Percentiles rank a stretch among this genome's conserved stretches.
Conservation (phyloP, 1,139 yeast genomes). For the Saccharomycopsis phalli region DNA sequence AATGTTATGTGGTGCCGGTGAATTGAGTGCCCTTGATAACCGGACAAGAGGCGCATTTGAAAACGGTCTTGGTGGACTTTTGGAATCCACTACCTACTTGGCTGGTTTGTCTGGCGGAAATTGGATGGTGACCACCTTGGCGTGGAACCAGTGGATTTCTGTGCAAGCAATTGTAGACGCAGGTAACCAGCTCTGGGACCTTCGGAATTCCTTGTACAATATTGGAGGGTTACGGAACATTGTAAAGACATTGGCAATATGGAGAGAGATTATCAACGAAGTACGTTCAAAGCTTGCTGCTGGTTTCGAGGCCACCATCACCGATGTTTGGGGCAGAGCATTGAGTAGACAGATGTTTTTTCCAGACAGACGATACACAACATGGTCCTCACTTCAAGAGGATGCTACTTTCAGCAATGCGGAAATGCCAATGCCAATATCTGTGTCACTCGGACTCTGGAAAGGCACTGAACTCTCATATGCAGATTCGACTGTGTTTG, state of each 20-base stretch:
- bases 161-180: slow-evolving; percentile 42
- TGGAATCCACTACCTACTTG: slow-evolving; percentile 52
- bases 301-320: slow-evolving; percentile 65
- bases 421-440: slow-evolving; percentile 51
- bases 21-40: slow-evolving; percentile 70
- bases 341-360: slow-evolving; percentile 55
- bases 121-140: slow-evolving; percentile 62
- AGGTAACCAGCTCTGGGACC: slow-evolving; percentile 44
- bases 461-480: slow-evolving; percentile 35
- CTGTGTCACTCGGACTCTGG: slow-evolving; percentile 48
- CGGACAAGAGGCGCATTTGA: slow-evolving; percentile 50
- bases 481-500: slow-evolving; percentile 46
- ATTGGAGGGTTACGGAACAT: slow-evolving; percentile 29
- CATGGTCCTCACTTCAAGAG: slow-evolving; percentile 40
- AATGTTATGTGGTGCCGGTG: slow-evolving; percentile 85
- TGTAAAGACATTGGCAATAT: slow-evolving; percentile 26
- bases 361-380: slow-evolving; percentile 24
- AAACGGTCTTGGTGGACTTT: slow-evolving; percentile 54
- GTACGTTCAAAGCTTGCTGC: slow-evolving; percentile 56
- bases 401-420: slow-evolving; percentile 36
- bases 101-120: slow-evolving; percentile 67
- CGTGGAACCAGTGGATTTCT: slow-evolving; percentile 55
- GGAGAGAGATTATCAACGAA: slow-evolving; percentile 36
- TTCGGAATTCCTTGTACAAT: slow-evolving; percentile 43
- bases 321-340: slow-evolving; percentile 91